Base-by-base conservation (phyloP, 2,329 filamentous ascomycete genomes). In the Colletotrichum godetiae region DNA sequence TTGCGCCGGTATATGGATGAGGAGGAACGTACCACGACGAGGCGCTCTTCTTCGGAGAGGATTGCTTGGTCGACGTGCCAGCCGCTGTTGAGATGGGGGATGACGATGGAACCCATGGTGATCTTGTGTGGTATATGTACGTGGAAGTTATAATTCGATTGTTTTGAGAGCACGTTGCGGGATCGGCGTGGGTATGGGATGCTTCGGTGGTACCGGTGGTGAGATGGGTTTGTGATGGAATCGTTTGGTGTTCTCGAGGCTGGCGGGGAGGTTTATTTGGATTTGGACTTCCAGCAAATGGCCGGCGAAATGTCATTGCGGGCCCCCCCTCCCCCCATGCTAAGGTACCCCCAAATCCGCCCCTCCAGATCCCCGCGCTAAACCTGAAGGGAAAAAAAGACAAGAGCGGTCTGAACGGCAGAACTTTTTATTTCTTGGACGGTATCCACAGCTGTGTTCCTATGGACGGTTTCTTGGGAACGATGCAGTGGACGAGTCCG, bases 71-170 rank as follows among this genome's bases (percentile, higher is more conserved):
- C 73, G 80, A 99, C 97, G 84, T 99, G 97, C 97, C 96, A 99
- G 83, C 94, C 97, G 55, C 94, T 95, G 78, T 91, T 90, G 59
- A 99, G 90, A 84, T 98, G 96, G 58, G 96, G 96, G 66, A 99
- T 91, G 62, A 97, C 94, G 75, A 98, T 94, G 79, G 95, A 98
- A 78, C 95, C 95, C 88, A 90, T 90, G 75, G 27, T 75, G 61
- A 53, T 64, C 33, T 22, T 10, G 15, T 15, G 11, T 49, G 64
- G 3, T 49, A 56, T 7, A 22, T 11, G 12, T 31, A 8, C 46
- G 24, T 27, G 22, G 19, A 19, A 12, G 24, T 22, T 33, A n/a
- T 8, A 35, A 12, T 33, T 11, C 19, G 1, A 33, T n/a, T 56
- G 12, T 27, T 46, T 33, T 8, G 57, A 8, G 22, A 10, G 29